Evolutionary conservation across 768 basidiomycete genomes (phyloP), one percentile per base, ranked within the genome.

Genomic region (Auriculariales sp.): DNA sequence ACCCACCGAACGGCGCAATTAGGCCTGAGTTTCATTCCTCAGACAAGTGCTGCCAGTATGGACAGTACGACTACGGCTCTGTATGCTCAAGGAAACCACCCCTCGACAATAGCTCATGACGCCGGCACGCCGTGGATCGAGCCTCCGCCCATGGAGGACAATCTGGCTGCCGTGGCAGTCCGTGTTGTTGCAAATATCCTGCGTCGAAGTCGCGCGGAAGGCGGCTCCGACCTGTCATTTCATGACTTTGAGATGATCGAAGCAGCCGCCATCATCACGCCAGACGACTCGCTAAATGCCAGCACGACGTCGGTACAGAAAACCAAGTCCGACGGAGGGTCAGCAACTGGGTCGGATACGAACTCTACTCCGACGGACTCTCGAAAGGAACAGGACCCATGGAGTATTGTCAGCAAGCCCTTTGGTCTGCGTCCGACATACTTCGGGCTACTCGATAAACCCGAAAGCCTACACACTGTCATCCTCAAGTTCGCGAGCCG

Each of bases 151-250:
- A 69, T 94, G 32, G 86, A 93, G 53, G 91, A 92, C 52, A 71
- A 72, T 31, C 82, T 87, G 56, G 88, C 86, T 22, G 78, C 74
- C 60, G 88, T 89, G 61, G 72, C 89, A 35, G 68, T 92, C 48
- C 80, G 78, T 59, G 81, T 91, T 42, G 80, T 92, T 76, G 74
- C 88, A 15, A 64, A 81, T n/a, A 86, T 85, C 61, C 72, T 90
- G 33, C 76, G 86, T 15, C 81, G 86, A 59, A 81, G 82, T 0
- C 69, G 77, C 0, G 66, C 73, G 29, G 63, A 71, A n/a, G 79
- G 84, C 15, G 64, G 66, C 29, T 67, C 72, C 9, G 65, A 76
- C 14, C 72, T 75, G 66, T 77, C 77, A n/a, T 72, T 85, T 58
- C 77, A 81, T 29, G 85, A 86, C 61, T 84, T 79, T 56, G 81